Base-by-base conservation (phyloP, 345 rosid genomes). In the Brassica cretica region DNA sequence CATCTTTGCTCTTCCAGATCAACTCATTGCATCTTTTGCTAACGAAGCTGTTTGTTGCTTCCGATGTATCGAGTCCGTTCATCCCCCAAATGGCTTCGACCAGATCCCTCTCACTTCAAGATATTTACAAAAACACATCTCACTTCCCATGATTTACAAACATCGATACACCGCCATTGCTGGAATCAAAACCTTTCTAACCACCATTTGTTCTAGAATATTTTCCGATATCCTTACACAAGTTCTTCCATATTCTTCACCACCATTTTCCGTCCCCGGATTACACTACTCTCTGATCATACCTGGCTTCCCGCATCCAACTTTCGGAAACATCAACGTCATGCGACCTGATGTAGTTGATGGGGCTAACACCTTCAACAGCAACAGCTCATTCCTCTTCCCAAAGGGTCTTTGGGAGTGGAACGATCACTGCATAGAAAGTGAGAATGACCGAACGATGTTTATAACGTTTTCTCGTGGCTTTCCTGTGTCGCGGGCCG, bases 401-500 rank as follows among this genome's bases (percentile, higher is more conserved):
- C 30, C 30, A 27, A 27, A 27, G 30, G 30, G 30, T 27, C 30
- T 27, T 27, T 27, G 30, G 30, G 30, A 27, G 30, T 27, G 30
- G 30, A 27, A 27, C 30, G 30, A 27, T 27, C 14, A 0, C 0
- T 65, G 68, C 29, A 66, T 21, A 2, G 73, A 75, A 0, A 72
- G 78, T 2, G 83, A 77, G 2, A 78, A 79, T 0, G 89, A 86
- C 0, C 69, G 72, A 16, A 86, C 86, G 0, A 68, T 86, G 86
- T 84, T 86, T 15, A 6, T 86, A 5, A 86, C 89, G 0, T 86
- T 86, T 58, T 86, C 89, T 4, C 72, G 86, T 41, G 89, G 86
- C 0, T 86, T 79, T 75, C 85, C 87, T 0, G 86, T 86, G 14
- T 35, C 87, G 0, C 65, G 56, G 63, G 82, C 18, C 0, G 87